These are phyloP conservation scores for Sclerotinia trifoliorum DNA, from an alignment of 2,329 filamentous ascomycete species.

Conservation along the genomic window DNA sequence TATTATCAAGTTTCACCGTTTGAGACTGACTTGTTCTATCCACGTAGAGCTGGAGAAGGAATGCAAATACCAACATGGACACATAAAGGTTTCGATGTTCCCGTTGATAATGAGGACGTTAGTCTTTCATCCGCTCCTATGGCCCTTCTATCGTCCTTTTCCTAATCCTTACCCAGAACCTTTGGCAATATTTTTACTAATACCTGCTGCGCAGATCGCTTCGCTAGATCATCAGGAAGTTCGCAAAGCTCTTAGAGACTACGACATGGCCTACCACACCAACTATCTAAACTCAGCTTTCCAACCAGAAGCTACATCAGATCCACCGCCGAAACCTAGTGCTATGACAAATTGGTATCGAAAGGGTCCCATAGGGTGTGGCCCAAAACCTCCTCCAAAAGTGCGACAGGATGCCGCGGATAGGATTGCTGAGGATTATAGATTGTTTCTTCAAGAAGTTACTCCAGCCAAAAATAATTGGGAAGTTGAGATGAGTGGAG, in stretches of 20 bases:
- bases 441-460: background rate
- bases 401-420: background rate
- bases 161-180: background rate
- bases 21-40: background rate
- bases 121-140: background rate
- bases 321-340: background rate
- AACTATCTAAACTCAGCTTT: background rate
- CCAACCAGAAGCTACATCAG: background rate
- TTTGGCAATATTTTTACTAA: background rate
- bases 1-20: too few species aligned
- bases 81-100: background rate
- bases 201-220: background rate
- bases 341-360: slow-evolving; percentile 14
- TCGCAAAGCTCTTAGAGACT: background rate
- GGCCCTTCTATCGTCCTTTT: background rate
- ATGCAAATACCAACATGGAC: background rate
- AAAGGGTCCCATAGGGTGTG: slow-evolving; percentile 1
- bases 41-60: background rate
- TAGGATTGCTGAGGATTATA: slow-evolving; percentile 1
- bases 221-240: background rate
- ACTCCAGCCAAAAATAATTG: too few species aligned
- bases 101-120: background rate
- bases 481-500: background rate
- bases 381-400: slow-evolving; percentile 1
- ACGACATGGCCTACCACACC: background rate